A percentile compares a stretch with the other conserved stretches of the same genome.
These are phyloP conservation scores for Glycine soja DNA, from an alignment of 306 rosid genomes.

Conservation along the genomic window DNA sequence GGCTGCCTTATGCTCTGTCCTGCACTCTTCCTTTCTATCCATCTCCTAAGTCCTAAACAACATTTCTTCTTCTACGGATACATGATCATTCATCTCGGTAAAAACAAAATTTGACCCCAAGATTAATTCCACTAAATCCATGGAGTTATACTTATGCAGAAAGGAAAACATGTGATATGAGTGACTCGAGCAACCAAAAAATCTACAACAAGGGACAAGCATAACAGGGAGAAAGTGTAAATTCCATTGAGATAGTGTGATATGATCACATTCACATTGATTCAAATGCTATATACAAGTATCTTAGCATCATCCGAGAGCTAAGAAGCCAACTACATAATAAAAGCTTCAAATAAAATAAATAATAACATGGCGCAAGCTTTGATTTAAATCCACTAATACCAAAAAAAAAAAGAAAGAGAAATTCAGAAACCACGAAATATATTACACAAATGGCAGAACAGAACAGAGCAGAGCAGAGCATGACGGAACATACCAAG, in stretches of 20 bases:
- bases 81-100: neutral
- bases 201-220: neutral
- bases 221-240: conserved; percentile 32
- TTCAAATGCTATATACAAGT: conserved; percentile 53
- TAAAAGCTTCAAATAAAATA: conserved; percentile 51
- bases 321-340: conserved; percentile 47
- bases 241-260: conserved; percentile 47
- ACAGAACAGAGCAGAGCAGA: neutral
- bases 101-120: neutral
- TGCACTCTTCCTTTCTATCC: conserved; percentile 4
- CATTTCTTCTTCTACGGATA: neutral
- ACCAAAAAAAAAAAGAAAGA: neutral
- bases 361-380: conserved; percentile 52
- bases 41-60: conserved; percentile 4
- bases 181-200: neutral
- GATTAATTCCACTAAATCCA: neutral
- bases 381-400: conserved; percentile 41
- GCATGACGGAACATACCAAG: conserved; percentile 50
- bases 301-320: conserved; percentile 38
- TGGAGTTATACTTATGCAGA: neutral
- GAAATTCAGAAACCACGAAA: conserved; percentile 31
- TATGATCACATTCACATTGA: conserved; percentile 42
- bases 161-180: neutral
- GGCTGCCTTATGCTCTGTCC: neutral
- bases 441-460: conserved; percentile 51